A percentile compares a stretch with the other conserved stretches of the same genome.
Conservation (phyloP, 2,329 filamentous ascomycete species). For the Paecilomyces fulvus region DNA sequence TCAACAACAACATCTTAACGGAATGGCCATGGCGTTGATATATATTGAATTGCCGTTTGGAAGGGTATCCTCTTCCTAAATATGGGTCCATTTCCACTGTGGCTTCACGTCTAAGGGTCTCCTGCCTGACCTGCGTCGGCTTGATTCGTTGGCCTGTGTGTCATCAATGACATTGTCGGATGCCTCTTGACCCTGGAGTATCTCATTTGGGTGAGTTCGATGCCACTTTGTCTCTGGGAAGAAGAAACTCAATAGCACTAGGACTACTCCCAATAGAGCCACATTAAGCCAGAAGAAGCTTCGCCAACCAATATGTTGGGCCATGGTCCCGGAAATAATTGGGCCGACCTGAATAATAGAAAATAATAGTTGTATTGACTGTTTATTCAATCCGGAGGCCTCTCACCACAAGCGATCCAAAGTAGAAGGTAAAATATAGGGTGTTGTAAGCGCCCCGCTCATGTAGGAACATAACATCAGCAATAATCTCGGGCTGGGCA, state of each 20-base stretch:
- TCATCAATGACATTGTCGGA: conserved; percentile 1
- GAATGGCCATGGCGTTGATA: conserved; percentile 42
- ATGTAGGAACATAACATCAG: conserved; percentile 58
- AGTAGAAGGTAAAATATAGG: conserved; percentile 54
- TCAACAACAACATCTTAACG: conserved; percentile 38
- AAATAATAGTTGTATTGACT: conserved; percentile 2
- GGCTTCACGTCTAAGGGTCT: conserved; percentile 12
- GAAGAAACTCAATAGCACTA: conserved; percentile 48
- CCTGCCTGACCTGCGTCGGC: conserved; percentile 5
- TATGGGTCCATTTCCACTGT: conserved; percentile 42
- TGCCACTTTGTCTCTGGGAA: conserved; percentile 58
- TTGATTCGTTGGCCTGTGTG: conserved; percentile 10
- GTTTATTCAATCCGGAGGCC: conserved; percentile 6
- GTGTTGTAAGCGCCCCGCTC: conserved; percentile 56
- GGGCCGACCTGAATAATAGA: conserved; percentile 38
- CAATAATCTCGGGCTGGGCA: conserved; percentile 54
- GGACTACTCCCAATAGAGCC: conserved; percentile 42
- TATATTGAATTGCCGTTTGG: conserved; percentile 47
- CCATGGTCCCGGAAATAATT: conserved; percentile 54
- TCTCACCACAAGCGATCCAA: conserved; percentile 51
- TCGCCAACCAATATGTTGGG: conserved; percentile 49
- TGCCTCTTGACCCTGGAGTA: conserved; percentile 1
- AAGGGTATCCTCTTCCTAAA: conserved; percentile 48
- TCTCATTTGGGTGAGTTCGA: conserved; percentile 30
- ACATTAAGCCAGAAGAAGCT: conserved; percentile 61